Evolutionary conservation across 257 asterid genomes (phyloP).

Genomic region (Nicotiana otophora): DNA sequence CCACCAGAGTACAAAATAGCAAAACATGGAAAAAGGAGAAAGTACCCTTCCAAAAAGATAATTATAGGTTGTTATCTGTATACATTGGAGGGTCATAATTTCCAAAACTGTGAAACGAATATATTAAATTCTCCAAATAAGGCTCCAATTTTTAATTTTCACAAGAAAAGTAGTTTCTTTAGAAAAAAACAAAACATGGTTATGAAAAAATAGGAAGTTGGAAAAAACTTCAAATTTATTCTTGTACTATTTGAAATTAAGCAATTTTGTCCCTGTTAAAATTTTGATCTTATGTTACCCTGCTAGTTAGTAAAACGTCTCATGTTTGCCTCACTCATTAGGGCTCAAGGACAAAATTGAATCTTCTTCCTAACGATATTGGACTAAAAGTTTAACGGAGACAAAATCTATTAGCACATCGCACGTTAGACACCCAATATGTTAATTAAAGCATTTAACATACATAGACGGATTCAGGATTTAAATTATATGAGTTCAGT

Average conservation of each 20-base stretch:
- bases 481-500: too few species aligned
- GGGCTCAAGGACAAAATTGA: not conserved
- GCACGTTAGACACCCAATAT: too few species aligned
- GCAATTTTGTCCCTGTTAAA: not conserved
- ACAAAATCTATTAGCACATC: too few species aligned
- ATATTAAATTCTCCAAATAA: too few species aligned
- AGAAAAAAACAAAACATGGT: not conserved
- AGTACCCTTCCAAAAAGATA: constrained; percentile 17
- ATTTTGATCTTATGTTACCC: not conserved
- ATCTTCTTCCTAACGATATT: not conserved
- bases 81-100: constrained; percentile 17
- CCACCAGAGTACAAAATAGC: not conserved
- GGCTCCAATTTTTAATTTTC: too few species aligned
- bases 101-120: not conserved
- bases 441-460: too few species aligned
- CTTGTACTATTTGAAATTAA: not conserved
- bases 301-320: not conserved
- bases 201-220: not conserved
- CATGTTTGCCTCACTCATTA: not conserved
- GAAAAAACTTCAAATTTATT: not conserved
- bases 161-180: not conserved
- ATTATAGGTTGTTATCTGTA: constrained; percentile 13
- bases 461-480: too few species aligned
- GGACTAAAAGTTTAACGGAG: not conserved
- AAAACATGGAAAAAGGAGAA: constrained; percentile 45